Evolutionary conservation across 805 yeast genomes (phyloP).

Genomic region (Wickerhamiella galacta): DNA sequence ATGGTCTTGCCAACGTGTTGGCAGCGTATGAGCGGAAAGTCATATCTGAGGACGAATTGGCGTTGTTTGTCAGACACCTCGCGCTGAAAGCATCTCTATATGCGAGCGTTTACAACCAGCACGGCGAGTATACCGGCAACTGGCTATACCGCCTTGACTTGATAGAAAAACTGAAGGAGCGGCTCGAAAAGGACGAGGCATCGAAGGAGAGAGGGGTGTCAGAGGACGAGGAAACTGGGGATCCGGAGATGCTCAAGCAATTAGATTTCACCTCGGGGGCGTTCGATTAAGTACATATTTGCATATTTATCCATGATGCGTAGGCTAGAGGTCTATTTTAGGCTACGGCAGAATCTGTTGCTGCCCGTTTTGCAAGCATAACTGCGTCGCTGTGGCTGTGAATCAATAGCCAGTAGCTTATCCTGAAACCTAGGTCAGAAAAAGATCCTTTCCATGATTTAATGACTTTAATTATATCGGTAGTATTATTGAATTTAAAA

Average conservation of each 20-base stretch:
- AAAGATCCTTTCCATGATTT: too few relatives aligned
- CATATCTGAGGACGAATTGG: constrained; percentile 39
- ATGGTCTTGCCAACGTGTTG: constrained; percentile 61
- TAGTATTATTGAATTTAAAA: constrained; percentile 1
- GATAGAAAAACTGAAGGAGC: constrained; percentile 26
- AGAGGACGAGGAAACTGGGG: constrained; percentile 1
- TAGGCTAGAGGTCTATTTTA: too few relatives aligned
- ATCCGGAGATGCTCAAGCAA: constrained; percentile 7
- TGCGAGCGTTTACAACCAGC: constrained; percentile 58
- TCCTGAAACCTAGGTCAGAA: too few relatives aligned
- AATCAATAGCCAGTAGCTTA: too few relatives aligned
- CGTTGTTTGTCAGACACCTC: constrained; percentile 49
- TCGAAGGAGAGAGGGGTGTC: not conserved
- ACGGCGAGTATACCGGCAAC: constrained; percentile 37
- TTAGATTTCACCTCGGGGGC: constrained; percentile 16
- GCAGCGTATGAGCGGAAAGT: constrained; percentile 64
- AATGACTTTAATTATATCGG: not conserved
- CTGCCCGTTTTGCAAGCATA: too few relatives aligned
- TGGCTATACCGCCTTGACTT: constrained; percentile 57
- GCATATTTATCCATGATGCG: too few relatives aligned
- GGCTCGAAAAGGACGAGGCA: constrained; percentile 11
- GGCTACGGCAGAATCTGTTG: too few relatives aligned
- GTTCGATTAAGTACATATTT: too few relatives aligned
- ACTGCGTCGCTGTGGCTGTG: too few relatives aligned
- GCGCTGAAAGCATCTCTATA: constrained; percentile 52